Base-by-base conservation (phyloP, 2,329 filamentous ascomycete species). In the Juglanconis sp. region DNA sequence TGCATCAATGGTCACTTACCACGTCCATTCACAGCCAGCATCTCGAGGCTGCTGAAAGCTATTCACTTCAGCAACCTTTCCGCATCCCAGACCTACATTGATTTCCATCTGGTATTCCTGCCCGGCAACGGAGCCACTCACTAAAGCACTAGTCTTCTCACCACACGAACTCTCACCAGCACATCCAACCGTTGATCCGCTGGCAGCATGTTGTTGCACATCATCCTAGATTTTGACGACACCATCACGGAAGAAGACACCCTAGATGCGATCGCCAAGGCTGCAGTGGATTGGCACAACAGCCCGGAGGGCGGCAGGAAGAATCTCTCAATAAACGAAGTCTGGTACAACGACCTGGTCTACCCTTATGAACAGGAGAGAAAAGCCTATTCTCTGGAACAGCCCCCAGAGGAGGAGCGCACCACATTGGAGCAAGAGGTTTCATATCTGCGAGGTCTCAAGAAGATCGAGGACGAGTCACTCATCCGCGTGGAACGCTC, bases 141-240 rank as follows among this genome's bases (percentile, higher is more conserved):
- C 24, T 24, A 24, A 24, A 24, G 24, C 24, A 24, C 24, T 24
- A 24, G 17, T 50, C 32, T 50, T 34, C 8, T 32, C 8, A 2
- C 35, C n/a, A 17, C 17, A 38, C 9, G 35, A 8, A 30, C 34
- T 52, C 4, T 5, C 8, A 11, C n/a, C 34, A 30, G 1, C 11
- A 3, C 32, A 11, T 24, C 24, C 24, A 2, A 24, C 24, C 24
- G 24, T 24, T 24, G 24, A 24, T 24, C 24, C 24, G 24, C 24
- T 24, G 24, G 24, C 24, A 24, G 24, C 24, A 48, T 48, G 46
- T 7, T 6, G 11, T 24, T 10, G 24, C 47, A 76, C 63, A 72
- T 86, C 46, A 69, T 86, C 40, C 75, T 86, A 24, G 83, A 86
- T 67, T 86, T 86, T 68, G 83, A 86, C 70, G 81, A 81, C 62